phyloP scores from a whole-genome alignment of 768 basidiomycete genomes.

The Phylloporus arenicola region DNA sequence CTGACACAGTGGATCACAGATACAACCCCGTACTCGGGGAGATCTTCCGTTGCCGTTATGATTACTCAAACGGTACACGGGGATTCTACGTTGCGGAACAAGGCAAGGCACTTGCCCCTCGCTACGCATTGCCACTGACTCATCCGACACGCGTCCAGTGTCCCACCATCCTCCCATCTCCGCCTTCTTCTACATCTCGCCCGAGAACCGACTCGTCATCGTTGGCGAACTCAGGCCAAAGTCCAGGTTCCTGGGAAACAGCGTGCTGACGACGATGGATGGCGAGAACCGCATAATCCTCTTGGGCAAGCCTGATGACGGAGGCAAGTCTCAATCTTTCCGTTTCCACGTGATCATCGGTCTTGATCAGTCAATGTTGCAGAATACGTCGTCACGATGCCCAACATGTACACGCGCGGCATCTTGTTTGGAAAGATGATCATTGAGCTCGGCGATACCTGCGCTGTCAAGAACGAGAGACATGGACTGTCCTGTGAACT shows the following conservation, averaged over 20 bases:
- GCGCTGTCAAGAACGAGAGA: slow-evolving; percentile 77
- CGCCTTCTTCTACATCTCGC: slow-evolving; percentile 94
- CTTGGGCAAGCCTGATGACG: slow-evolving; percentile 79
- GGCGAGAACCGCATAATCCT: slow-evolving; percentile 87
- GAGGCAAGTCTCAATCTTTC: slow-evolving; percentile 48
- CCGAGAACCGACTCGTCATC: slow-evolving; percentile 80
- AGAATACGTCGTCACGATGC: slow-evolving; percentile 93
- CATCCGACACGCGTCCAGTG: slow-evolving; percentile 43
- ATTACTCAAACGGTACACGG: slow-evolving; percentile 85
- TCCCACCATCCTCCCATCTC: slow-evolving; percentile 94
- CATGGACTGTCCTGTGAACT: slow-evolving; percentile 72
- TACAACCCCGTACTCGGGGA: slow-evolving; percentile 98
- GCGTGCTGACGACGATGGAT: slow-evolving; percentile 94
- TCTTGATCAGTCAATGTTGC: slow-evolving; percentile 9
- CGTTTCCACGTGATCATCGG: background rate
- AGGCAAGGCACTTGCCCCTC: slow-evolving; percentile 42
- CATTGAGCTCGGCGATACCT: slow-evolving; percentile 88
- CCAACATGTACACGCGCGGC: slow-evolving; percentile 93
- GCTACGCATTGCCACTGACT: slow-evolving; percentile 1
- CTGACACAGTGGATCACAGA: slow-evolving; percentile 35
- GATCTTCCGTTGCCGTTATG: slow-evolving; percentile 94
- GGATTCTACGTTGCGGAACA: slow-evolving; percentile 98
- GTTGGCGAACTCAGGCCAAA: slow-evolving; percentile 94
- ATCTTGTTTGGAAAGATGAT: slow-evolving; percentile 94
- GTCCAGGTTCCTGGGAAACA: slow-evolving; percentile 94